Base-by-base conservation (phyloP, 1,284 basidiomycete genomes). In the Papiliotrema terrestris region DNA sequence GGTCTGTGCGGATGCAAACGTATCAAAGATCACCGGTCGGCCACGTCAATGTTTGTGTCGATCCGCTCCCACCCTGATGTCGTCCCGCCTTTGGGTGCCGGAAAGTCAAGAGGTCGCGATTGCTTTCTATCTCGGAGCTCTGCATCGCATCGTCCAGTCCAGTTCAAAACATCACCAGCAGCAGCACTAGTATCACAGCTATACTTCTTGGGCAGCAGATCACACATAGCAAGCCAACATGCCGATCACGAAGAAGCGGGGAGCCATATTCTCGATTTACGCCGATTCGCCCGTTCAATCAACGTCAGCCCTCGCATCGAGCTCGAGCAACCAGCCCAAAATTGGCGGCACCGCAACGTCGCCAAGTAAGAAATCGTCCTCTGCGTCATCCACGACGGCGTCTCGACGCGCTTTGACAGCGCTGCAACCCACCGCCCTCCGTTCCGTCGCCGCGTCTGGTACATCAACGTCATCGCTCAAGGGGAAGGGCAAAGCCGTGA, bases 261-360 rank as follows among this genome's bases (percentile, higher is more conserved):
- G 75, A 44, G 74, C 75, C 13, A 69, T 75, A 36, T 77, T 77
- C 58, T 66, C 71, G 38, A 72, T 77, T 38, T 75, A 75, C 63
- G 63, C 73, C 42, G 75, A 77, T 60, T 73, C 74, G 2, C 74
- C 75, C 39, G 23, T 17, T 19, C 46, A 25, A 23, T 22, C 20
- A 9, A 22, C 44, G 20, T 23, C 14, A 32, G 29, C 29, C 29
- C 29, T 32, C 29, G 29, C 29, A 32, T 32, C 29, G 11, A 32
- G 29, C 29, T 32, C 29, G 29, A 32, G 11, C 29, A 32, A 6
- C 29, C 29, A 5, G 29, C 11, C 29, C 29, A 32, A 32, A 32
- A 11, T 11, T 32, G 29, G 23, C 19, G 44, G n/a, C 3, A 45
- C 25, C 25, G 20, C 20, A 6, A 11, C 44, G 44, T 23, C 45